These are phyloP conservation scores for Blastobotrys petasosporus DNA, from an alignment of 1,139 yeast species.

Conservation along the genomic window DNA sequence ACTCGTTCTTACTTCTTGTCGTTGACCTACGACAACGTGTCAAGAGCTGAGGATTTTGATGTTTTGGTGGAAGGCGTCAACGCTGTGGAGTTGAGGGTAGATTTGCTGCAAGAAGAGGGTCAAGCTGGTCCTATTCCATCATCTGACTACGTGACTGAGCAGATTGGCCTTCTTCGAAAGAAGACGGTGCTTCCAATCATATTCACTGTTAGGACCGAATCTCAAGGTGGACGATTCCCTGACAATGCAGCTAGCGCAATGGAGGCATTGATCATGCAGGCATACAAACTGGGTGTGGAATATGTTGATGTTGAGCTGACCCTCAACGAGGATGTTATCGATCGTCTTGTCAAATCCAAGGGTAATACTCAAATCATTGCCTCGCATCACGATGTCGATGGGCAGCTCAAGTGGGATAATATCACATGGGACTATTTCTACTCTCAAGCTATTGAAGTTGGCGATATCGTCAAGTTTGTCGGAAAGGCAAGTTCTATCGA, in stretches of 20 bases:
- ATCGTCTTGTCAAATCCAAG: conserved; percentile 43
- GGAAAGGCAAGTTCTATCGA: conserved; percentile 60
- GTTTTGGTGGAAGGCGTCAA: conserved; percentile 59
- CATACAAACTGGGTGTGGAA: conserved; percentile 56
- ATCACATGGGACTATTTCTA: conserved; percentile 71
- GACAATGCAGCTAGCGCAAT: conserved; percentile 47
- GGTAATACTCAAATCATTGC: conserved; percentile 70
- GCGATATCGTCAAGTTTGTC: conserved; percentile 78
- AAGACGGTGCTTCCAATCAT: conserved; percentile 68
- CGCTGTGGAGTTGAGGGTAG: conserved; percentile 83
- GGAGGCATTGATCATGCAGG: conserved; percentile 50
- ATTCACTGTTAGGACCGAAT: conserved; percentile 68
- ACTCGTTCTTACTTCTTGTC: conserved; percentile 66
- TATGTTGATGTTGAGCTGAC: conserved; percentile 48
- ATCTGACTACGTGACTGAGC: conserved; percentile 57
- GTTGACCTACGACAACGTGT: conserved; percentile 50
- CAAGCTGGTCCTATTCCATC: conserved; percentile 31
- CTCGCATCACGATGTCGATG: conserved; percentile 70
- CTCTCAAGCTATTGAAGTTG: conserved; percentile 56
- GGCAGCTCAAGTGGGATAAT: conserved; percentile 56
- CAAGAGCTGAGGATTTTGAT: conserved; percentile 40
- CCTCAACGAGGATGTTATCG: conserved; percentile 40
- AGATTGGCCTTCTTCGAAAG: conserved; percentile 62
- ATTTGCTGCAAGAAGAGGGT: conserved; percentile 50
- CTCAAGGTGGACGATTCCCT: conserved; percentile 81